Evolutionary conservation across 2,329 filamentous ascomycete genomes (phyloP), one percentile per base, ranked within the genome.

Genomic region (Orbilia quercus): DNA sequence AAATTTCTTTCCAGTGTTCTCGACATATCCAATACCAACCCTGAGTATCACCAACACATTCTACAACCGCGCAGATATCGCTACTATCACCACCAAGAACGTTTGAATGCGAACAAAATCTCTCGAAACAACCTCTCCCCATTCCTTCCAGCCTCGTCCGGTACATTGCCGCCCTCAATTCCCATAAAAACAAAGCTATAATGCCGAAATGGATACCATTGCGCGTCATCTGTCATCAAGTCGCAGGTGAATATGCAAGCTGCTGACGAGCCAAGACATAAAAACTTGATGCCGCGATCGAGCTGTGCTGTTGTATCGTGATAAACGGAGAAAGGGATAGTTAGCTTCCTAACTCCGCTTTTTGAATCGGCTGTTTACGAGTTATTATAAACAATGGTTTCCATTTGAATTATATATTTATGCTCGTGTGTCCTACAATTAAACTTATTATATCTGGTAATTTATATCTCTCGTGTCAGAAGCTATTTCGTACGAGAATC

Each of bases 181-280:
- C 14, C 36, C 3, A 40, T 40, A 5, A 16, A 5, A 14, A 40
- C n/a, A 16, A n/a, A n/a, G n/a, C 12, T 14, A 40, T 16, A 6
- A 40, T 31, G 14, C 14, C 36, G 4, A 40, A 38, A 20, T 16
- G 11, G 42, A 18, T 48, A 14, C 7, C 16, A 12, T 14, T n/a
- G 38, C 20, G 47, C 47, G 55, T 50, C 47, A 22, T 6, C 20
- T 53, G 47, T 58, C 44, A 50, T 45, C 63, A 59, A 1, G 38
- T 45, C 34, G 34, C 53, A 36, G 14, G 23, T 69, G 64, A 31
- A 67, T 59, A 51, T 67, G 63, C 54, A 60, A 57, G 38, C 51
- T 55, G 60, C 60, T 65, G 60, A 65, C 60, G 50, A 11, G 14
- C 42, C 12, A 53, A 28, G 22, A 34, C 12, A 4, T 44, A 62